phyloP scores from a whole-genome alignment of 352 stramenopile genomes.

The Phytophthora melonis region DNA sequence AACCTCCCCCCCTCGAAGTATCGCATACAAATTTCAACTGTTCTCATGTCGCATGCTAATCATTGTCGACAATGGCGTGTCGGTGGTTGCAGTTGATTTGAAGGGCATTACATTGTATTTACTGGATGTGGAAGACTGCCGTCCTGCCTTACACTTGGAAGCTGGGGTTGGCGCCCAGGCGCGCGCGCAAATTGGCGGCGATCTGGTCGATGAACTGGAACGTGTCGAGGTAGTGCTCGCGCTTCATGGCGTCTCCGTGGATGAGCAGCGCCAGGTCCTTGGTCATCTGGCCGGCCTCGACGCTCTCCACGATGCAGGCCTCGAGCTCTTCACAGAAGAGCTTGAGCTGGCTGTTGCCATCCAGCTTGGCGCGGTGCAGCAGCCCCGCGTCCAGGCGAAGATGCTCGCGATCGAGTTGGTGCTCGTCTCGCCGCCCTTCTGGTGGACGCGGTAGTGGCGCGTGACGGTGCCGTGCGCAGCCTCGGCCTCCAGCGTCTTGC shows the following conservation, averaged over 20 bases:
- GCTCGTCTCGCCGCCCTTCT: slow-evolving; percentile 89
- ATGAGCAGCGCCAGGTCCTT: slow-evolving; percentile 90
- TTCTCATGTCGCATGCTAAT: too few species aligned
- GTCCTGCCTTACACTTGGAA: slow-evolving; percentile 32
- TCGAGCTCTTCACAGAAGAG: slow-evolving; percentile 83
- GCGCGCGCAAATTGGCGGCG: slow-evolving; percentile 53
- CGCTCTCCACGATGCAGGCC: slow-evolving; percentile 75
- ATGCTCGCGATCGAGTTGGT: slow-evolving; percentile 93
- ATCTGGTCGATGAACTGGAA: slow-evolving; percentile 72
- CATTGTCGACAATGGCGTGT: too few species aligned
- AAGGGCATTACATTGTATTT: not conserved
- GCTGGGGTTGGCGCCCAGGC: slow-evolving; percentile 47
- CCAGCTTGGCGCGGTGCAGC: slow-evolving; percentile 86
- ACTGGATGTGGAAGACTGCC: not conserved
- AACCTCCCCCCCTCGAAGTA: too few species aligned
- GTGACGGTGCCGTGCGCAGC: slow-evolving; percentile 92
- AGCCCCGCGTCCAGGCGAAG: slow-evolving; percentile 91
- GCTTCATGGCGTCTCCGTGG: slow-evolving; percentile 74
- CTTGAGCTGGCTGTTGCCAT: slow-evolving; percentile 80
- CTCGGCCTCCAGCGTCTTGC: slow-evolving; percentile 90
- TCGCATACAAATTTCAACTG: too few species aligned
- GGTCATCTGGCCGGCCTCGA: slow-evolving; percentile 89
- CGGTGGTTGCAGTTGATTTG: too few species aligned
- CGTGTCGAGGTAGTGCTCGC: slow-evolving; percentile 87
- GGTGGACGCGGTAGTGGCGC: slow-evolving; percentile 88